Evolutionary conservation across 2,329 filamentous ascomycete species (phyloP).

Genomic region (Tricladium varicosporioides): DNA sequence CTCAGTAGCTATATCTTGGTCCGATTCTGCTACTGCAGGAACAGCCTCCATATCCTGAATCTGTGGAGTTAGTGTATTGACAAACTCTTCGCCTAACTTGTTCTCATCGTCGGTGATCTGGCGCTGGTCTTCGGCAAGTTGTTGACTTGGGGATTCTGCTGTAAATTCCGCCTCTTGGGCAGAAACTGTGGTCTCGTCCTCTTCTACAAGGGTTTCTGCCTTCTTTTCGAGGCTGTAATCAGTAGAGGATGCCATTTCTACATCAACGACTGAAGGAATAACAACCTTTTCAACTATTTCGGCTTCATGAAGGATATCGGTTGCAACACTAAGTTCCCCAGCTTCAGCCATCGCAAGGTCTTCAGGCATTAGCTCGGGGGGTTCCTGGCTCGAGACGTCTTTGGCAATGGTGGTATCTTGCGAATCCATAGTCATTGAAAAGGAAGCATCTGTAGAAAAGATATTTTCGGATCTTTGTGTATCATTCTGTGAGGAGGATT

Average conservation of each 20-base stretch:
- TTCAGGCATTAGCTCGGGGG: neutral
- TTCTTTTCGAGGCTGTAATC: neutral
- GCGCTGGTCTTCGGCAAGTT: no score
- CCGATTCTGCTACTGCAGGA: no score
- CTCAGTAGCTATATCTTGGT: no score
- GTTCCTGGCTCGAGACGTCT: neutral
- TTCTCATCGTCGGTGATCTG: no score
- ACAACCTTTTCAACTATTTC: neutral
- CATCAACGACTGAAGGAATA: neutral
- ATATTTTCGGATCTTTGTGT: conserved; percentile 21
- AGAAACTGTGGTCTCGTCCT: neutral
- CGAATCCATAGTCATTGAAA: conserved; percentile 4
- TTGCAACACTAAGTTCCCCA: neutral
- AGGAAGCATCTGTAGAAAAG: conserved; percentile 15
- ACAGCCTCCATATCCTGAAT: neutral
- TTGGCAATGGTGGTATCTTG: neutral
- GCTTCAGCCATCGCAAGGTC: neutral
- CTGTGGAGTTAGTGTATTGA: neutral
- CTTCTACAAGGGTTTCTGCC: neutral
- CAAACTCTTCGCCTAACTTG: no score
- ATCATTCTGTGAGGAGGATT: conserved; percentile 29
- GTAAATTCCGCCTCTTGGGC: no score
- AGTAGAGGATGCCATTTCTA: neutral
- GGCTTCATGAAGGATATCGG: neutral
- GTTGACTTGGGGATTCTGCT: no score